phyloP scores from a whole-genome alignment of 2,329 filamentous ascomycete genomes.

The Xylaria sp. region DNA sequence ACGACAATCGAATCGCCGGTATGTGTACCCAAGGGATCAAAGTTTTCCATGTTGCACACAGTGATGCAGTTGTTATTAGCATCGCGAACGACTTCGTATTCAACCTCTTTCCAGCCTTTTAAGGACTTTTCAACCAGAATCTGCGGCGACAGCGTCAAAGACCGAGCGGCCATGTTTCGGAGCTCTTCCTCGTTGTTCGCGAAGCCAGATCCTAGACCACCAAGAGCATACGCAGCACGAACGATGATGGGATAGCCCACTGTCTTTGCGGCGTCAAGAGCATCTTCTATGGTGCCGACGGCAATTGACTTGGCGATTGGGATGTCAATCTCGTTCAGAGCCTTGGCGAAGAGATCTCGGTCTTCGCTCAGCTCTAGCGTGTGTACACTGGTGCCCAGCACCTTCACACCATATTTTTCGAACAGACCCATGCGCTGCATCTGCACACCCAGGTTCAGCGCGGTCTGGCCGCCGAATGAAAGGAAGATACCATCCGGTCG shows the following conservation, averaged over 20 bases:
- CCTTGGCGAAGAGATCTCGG: conserved; percentile 94
- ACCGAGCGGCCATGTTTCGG: conserved; percentile 90
- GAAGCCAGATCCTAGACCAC: conserved; percentile 95
- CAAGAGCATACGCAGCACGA: conserved; percentile 93
- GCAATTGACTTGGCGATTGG: conserved; percentile 97
- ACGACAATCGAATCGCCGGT: conserved; percentile 99
- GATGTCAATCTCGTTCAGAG: conserved; percentile 95
- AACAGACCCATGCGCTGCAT: conserved; percentile 97
- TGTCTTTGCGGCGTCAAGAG: conserved; percentile 83
- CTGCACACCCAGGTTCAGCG: conserved; percentile 93
- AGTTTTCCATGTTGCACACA: conserved; percentile 99
- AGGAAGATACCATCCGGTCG: conserved; percentile 96
- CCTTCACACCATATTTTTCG: conserved; percentile 93
- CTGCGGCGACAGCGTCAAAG: conserved; percentile 91
- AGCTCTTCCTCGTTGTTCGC: conserved; percentile 94
- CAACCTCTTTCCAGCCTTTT: conserved; percentile 99
- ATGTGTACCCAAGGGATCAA: conserved; percentile 96
- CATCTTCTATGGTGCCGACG: conserved; percentile 90
- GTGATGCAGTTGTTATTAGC: conserved; percentile 99
- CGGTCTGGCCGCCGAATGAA: conserved; percentile 97
- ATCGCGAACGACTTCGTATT: conserved; percentile 98
- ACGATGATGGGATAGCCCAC: conserved; percentile 98
- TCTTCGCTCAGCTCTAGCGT: conserved; percentile 96
- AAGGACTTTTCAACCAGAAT: conserved; percentile 98
- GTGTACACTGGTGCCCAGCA: conserved; percentile 92